Evolutionary conservation across 2,329 filamentous ascomycete species (phyloP).

Genomic region (Chaetomium olivaceum): DNA sequence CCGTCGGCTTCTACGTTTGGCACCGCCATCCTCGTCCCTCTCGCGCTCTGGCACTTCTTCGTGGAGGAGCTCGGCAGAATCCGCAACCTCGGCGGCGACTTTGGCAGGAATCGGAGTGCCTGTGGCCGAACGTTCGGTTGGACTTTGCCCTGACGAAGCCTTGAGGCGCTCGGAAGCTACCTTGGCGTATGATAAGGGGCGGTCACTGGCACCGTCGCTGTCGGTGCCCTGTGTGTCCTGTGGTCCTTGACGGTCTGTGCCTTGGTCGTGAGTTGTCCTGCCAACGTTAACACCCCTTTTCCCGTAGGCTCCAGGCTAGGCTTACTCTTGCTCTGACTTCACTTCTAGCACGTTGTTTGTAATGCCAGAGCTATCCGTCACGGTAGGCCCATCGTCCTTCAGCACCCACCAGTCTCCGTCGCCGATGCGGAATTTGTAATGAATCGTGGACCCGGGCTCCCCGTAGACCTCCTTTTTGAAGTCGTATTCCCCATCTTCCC

Average conservation of each 20-base stretch:
- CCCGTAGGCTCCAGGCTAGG: not conserved
- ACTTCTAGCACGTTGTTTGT: constrained; percentile 50
- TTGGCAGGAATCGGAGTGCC: constrained; percentile 36
- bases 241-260: not conserved
- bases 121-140: constrained; percentile 27
- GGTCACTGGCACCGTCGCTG: not conserved
- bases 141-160: not conserved
- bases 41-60: constrained; percentile 35
- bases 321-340: constrained; percentile 29
- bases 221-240: not conserved
- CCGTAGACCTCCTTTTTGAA: constrained; percentile 60
- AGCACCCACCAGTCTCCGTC: constrained; percentile 69
- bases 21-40: constrained; percentile 13
- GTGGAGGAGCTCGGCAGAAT: constrained; percentile 39
- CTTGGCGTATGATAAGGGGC: not conserved
- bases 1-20: constrained; percentile 42
- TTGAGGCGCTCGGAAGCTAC: constrained; percentile 14
- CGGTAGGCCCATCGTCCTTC: constrained; percentile 60
- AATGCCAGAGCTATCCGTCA: constrained; percentile 49
- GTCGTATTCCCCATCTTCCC: constrained; percentile 54
- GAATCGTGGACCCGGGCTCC: constrained; percentile 59
- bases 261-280: not conserved
- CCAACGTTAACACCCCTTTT: not conserved
- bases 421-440: constrained; percentile 75
- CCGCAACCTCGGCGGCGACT: constrained; percentile 40